Conservation (phyloP, 192 early-diverging fungal species). For the Umbelopsis isabellina region DNA sequence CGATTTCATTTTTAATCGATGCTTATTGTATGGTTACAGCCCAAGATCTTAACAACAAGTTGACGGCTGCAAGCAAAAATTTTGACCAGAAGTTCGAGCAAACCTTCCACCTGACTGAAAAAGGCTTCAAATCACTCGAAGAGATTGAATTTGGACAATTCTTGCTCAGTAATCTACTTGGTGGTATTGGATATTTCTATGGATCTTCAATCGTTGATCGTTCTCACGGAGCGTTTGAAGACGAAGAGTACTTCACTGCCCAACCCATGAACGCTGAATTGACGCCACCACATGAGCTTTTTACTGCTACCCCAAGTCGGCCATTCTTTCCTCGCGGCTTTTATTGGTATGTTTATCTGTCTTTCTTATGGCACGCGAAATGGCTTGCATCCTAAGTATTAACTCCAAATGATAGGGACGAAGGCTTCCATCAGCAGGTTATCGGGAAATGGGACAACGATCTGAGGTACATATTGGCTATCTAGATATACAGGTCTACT, state of each 20-base stretch:
- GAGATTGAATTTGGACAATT: slow-evolving; percentile 75
- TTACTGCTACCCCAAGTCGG: slow-evolving; percentile 82
- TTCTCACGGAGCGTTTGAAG: slow-evolving; percentile 63
- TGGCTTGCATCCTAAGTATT: neutral
- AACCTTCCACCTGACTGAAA: slow-evolving; percentile 65
- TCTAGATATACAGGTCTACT: neutral
- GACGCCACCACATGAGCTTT: slow-evolving; percentile 70
- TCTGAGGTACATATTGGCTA: slow-evolving; percentile 51
- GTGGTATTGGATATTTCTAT: slow-evolving; percentile 90
- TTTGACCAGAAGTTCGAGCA: slow-evolving; percentile 80
- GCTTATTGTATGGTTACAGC: neutral
- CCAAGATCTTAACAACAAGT: slow-evolving; percentile 6
- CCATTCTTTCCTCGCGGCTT: slow-evolving; percentile 98
- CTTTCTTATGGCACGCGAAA: too few species aligned
- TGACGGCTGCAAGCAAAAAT: slow-evolving; percentile 22
- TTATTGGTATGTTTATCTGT: slow-evolving; percentile 62
- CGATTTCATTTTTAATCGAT: neutral
- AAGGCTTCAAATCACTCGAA: slow-evolving; percentile 59
- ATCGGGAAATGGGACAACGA: slow-evolving; percentile 88
- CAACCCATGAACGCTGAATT: slow-evolving; percentile 56
- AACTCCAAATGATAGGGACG: slow-evolving; percentile 61
- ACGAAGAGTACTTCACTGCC: slow-evolving; percentile 51
- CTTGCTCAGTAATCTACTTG: slow-evolving; percentile 81
- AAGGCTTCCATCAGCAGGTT: slow-evolving; percentile 88
- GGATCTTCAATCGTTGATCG: slow-evolving; percentile 75